Conservation (phyloP, 306 rosid species). For the Vigna reflexopilosa region DNA sequence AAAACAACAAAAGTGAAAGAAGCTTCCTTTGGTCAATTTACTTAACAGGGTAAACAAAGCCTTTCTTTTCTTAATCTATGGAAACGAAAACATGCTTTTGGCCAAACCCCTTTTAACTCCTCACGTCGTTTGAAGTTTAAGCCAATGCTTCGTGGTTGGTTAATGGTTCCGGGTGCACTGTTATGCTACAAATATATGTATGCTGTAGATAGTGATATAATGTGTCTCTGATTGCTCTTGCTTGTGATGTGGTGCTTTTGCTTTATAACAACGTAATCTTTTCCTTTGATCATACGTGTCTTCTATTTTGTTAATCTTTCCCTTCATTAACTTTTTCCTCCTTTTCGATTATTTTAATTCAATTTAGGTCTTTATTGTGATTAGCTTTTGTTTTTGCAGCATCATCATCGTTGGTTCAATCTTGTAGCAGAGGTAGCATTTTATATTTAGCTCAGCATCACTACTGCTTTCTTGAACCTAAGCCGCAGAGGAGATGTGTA, state of each 20-base stretch:
- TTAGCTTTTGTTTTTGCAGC: slow-evolving; percentile 13
- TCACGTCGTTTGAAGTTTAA: slow-evolving; percentile 1
- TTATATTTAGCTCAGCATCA: slow-evolving; percentile 28
- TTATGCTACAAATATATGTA: background rate
- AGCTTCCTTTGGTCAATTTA: slow-evolving; percentile 17
- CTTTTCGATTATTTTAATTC: no score
- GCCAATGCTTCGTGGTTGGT: background rate
- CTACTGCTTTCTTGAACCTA: slow-evolving; percentile 11
- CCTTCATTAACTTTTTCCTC: slow-evolving; percentile 24
- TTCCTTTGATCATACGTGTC: slow-evolving; percentile 3
- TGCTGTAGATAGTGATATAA: background rate
- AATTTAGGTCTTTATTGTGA: no score
- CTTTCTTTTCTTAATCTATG: slow-evolving; percentile 1
- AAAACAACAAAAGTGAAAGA: background rate
- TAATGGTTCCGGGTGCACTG: background rate
- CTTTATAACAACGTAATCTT: slow-evolving; percentile 38
- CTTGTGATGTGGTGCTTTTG: slow-evolving; percentile 33
- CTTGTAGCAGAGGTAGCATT: slow-evolving; percentile 33
- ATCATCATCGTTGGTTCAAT: background rate
- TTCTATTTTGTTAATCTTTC: slow-evolving; percentile 31
- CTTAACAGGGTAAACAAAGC: slow-evolving; percentile 4
- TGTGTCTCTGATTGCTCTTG: slow-evolving; percentile 33
- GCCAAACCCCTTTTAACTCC: background rate
- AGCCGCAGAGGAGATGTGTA: slow-evolving; percentile 19
- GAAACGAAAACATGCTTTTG: background rate